phyloP scores from a whole-genome alignment of 148 eudicot species.

The Rhododendron mucronatum region DNA sequence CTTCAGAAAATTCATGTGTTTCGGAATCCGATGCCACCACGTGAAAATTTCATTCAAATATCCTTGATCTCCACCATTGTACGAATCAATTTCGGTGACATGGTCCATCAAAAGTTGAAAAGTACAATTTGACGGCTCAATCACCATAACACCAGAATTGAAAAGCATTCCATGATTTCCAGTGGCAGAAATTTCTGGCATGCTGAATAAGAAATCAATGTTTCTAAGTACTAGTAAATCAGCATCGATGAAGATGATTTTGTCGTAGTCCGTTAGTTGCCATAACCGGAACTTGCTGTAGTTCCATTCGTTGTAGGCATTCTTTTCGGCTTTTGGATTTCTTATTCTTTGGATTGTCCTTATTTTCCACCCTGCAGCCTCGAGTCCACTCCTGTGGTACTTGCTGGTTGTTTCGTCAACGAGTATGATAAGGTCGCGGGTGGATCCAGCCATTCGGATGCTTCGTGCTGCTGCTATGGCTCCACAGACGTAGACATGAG shows the following conservation, averaged over 20 bases:
- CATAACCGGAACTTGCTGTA: conserved; percentile 89
- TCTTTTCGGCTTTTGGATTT: conserved; percentile 78
- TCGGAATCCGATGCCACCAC: conserved; percentile 86
- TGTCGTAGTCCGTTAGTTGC: conserved; percentile 83
- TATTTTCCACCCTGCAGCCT: conserved; percentile 72
- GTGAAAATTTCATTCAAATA: conserved; percentile 79
- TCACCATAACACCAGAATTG: conserved; percentile 88
- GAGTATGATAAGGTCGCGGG: conserved; percentile 65
- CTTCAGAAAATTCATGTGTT: conserved; percentile 70
- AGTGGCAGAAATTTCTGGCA: conserved; percentile 83
- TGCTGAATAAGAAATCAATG: conserved; percentile 67
- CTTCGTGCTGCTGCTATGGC: conserved; percentile 87
- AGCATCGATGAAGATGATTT: conserved; percentile 79
- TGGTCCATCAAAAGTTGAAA: conserved; percentile 67
- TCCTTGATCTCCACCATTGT: conserved; percentile 89
- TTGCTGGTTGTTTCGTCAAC: conserved; percentile 66
- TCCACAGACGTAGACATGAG: conserved; percentile 71
- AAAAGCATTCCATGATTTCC: conserved; percentile 72
- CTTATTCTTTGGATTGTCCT: conserved; percentile 65
- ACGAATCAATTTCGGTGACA: conserved; percentile 64
- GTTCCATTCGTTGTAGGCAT: conserved; percentile 87
- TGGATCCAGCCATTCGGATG: conserved; percentile 75
- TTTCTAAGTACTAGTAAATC: conserved; percentile 65
- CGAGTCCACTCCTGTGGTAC: conserved; percentile 62
- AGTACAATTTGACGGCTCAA: conserved; percentile 82